Base-by-base conservation (phyloP, 805 yeast genomes). In the Lipomyces sp. region DNA sequence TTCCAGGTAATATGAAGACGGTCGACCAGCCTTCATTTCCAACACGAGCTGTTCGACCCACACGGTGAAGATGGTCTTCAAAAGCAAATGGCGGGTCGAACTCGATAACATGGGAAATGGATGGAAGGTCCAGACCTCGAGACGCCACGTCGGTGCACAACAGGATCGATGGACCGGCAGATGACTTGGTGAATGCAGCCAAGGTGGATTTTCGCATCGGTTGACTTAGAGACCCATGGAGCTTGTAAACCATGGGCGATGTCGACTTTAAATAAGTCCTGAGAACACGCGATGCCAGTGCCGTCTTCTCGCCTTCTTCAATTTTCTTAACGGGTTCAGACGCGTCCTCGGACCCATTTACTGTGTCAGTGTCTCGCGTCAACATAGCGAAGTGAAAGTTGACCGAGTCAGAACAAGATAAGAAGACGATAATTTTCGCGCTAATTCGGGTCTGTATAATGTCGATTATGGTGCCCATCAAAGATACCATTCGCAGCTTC, bases 41-140 rank as follows among this genome's bases (percentile, higher is more conserved):
- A n/a, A 96, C 97, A 80, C 99, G 87, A 7, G 99, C 99, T 11
- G 98, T 92, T 81, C 99, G 87, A 62, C 99, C 99, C 64, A 93
- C 90, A 78, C 99, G 85, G 78, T 95, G 99, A 65, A 95, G 81
- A 82, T 95, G 99, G 76, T 95, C 99, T 69, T 92, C 98, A 4
- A 92, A 82, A 1, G 95, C 85, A 75, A 94, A 93, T 4, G 99
- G 97, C 2, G 99, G 97, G 76, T 95, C 99, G 73, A 87, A 89
- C 77, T 95, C 99, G 24, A 95, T 82, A 39, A 95, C 97, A 58
- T 88, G 86, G 56, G 95, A 85, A 65, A 95, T 91, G 60, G 86
- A 84, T 1, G 97, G 97, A 64, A 95, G 80, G 81, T 95, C 99
- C 69, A 95, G 82, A 69, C 99, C 99, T 80, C 99, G 87, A 42